Base-by-base conservation (phyloP, 108 stramenopile genomes). In the Cyclostephanos tholiformis region DNA sequence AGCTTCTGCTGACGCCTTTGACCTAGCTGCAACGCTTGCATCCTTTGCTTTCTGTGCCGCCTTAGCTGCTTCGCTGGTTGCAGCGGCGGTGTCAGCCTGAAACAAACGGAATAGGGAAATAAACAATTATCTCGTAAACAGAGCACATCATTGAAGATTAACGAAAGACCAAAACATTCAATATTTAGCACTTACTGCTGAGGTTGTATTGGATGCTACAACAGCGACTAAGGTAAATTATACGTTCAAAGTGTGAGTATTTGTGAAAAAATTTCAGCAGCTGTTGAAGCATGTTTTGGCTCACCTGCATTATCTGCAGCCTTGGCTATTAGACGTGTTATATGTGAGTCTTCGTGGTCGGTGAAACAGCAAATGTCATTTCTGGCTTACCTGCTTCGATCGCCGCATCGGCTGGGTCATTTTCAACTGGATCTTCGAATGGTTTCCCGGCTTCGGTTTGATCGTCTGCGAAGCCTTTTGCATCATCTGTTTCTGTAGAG, bases 21-120 rank as follows among this genome's bases (percentile, higher is more conserved):
- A 75, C 52, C 74, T 74, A n/a, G 82, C 76, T 16, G 77, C 72
- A 17, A 68, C 66, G 8, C 89, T 87, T 27, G 89, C 88, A 53
- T 90, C 85, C 10, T 89, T 87, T 35, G 93, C 93, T 50, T 87
- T 89, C 53, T 87, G 76, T 14, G 91, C 93, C n/a, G 85, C 85
- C 23, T 80, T 63, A 29, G 82, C 82, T 20, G 85, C 85, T 62
- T 76, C 70, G 41, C 69, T 76, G 19, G 85, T 79, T 9, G 82
- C 82, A 10, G 69, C 66, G 29, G 76, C 77, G 46, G 65, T 78
- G 55, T 81, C 80, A 22, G 77, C 77, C 71, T 78, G 63, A 53
- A 41, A 36, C 20, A 44, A 29, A 50, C 29, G 55, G 35, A 53
- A 12, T 8, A 36, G 53, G 39, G 22, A 68, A 30, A 19, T 6